Base-by-base conservation (phyloP, 1,139 yeast genomes). In the Diutina ranongensis region DNA sequence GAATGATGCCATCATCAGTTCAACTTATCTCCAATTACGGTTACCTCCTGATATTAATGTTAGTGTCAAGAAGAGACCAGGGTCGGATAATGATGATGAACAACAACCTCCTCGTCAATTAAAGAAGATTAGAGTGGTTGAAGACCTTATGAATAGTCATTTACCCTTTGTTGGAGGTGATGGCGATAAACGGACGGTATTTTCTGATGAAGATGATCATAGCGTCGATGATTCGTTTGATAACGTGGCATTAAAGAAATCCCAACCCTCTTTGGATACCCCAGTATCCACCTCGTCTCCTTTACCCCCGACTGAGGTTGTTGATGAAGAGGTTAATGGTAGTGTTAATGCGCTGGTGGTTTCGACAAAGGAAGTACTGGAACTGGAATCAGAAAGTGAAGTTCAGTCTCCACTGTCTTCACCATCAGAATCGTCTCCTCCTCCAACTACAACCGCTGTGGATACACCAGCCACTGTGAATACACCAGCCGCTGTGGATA, bases 111-210 rank as follows among this genome's bases (percentile, higher is more conserved):
- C 40, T 12, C 36, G 36, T 4, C 4, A 34, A 15, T 22, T 38
- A 3, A 38, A 38, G 20, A 38, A 38, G 21, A 38, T 38, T 3
- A 27, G 42, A 15, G 32, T 38, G 9, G 42, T 38, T 5, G 33
- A 38, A 25, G 28, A 25, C 15, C 21, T 18, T 10, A 21, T 38
- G 33, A 22, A 7, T 12, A 7, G 19, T 4, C 42, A 16, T 12
- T 22, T 38, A 27, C 42, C 42, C 12, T 38, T 38, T 38, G 28
- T 38, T 8, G 20, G n/a, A n/a, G n/a, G 16, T 36, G n/a, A 15
- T 13, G 28, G 21, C 5, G 28, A 25, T 7, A 25, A 25, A 10
- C 5, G 28, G 10, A 25, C 28, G 31, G 40, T 13, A 12, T 21
- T 36, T n/a, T 36, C 28, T 25, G 32, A 25, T 10, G 32, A 38